A percentile compares a stretch with the other conserved stretches of the same genome.
These are phyloP conservation scores for Sclerotinia borealis DNA, from an alignment of 2,329 filamentous ascomycete species.

Conservation along the genomic window DNA sequence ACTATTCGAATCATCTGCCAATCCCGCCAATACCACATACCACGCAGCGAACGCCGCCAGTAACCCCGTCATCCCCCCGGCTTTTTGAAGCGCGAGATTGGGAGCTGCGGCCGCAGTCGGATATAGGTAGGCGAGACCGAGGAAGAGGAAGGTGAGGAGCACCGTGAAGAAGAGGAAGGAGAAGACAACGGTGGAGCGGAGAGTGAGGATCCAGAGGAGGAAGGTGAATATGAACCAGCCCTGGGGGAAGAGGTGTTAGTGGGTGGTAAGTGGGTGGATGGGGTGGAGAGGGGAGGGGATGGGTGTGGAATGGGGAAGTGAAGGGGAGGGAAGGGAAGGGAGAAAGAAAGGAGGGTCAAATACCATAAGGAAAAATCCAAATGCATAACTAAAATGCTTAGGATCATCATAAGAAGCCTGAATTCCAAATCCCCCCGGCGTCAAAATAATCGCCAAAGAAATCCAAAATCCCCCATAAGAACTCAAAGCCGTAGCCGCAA, in stretches of 20 bases:
- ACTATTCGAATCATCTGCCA: slow-evolving; percentile 45
- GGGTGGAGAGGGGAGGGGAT: background rate
- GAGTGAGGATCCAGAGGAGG: slow-evolving; percentile 49
- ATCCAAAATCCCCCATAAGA: slow-evolving; percentile 61
- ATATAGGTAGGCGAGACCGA: slow-evolving; percentile 39
- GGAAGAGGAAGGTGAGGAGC: slow-evolving; percentile 50
- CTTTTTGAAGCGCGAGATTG: slow-evolving; percentile 48
- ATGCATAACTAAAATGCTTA: slow-evolving; percentile 39
- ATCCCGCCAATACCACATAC: slow-evolving; percentile 50
- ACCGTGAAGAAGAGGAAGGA: slow-evolving; percentile 53
- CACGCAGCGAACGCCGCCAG: slow-evolving; percentile 47
- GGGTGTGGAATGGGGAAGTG: background rate
- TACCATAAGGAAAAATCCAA: slow-evolving; percentile 49
- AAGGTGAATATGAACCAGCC: slow-evolving; percentile 60
- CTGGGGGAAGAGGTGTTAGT: background rate
- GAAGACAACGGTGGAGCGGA: slow-evolving; percentile 54
- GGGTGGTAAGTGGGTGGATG: background rate
- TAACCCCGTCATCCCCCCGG: slow-evolving; percentile 75
- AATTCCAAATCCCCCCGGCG: slow-evolving; percentile 51
- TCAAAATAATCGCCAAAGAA: slow-evolving; percentile 50
- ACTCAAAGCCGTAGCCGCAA: slow-evolving; percentile 55
- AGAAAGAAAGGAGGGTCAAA: no score
- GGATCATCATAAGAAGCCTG: slow-evolving; percentile 24
- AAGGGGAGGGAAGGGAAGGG: background rate
- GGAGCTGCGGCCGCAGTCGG: slow-evolving; percentile 17